Evolutionary conservation across 495 filamentous ascomycete species (phyloP), one percentile per base, ranked within the genome.

Genomic region (Lophiotrema nucula): DNA sequence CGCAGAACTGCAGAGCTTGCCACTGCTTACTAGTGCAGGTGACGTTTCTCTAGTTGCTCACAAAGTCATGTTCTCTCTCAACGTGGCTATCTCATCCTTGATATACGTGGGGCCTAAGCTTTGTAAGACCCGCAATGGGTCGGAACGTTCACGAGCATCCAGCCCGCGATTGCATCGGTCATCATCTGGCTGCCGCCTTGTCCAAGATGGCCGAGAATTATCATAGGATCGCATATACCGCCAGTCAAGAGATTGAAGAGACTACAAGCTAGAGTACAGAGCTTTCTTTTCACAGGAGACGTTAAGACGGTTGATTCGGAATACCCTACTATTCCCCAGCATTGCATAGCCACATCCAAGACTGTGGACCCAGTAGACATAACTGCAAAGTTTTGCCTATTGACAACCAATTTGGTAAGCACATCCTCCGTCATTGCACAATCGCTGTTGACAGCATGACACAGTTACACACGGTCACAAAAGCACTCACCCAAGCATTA

Each of bases 361-460:
- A 23, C 41, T n/a, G 39, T 56, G 16, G 53, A 47, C 18, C 53
- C 31, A n/a, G n/a, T n/a, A n/a, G n/a, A n/a, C n/a, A n/a, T n/a
- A n/a, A n/a, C n/a, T n/a, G n/a, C n/a, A n/a, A n/a, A n/a, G n/a
- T n/a, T n/a, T n/a, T n/a, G n/a, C n/a, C n/a, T n/a, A n/a, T n/a
- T n/a, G n/a, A n/a, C n/a, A n/a, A n/a, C n/a, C n/a, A n/a, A n/a
- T n/a, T n/a, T n/a, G n/a, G n/a, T n/a, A n/a, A n/a, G n/a, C n/a
- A n/a, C n/a, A n/a, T n/a, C n/a, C n/a, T n/a, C n/a, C n/a, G n/a
- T n/a, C n/a, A n/a, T n/a, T n/a, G n/a, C n/a, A n/a, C n/a, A n/a
- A n/a, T n/a, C n/a, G n/a, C n/a, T n/a, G n/a, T n/a, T n/a, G n/a
- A n/a, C n/a, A n/a, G n/a, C n/a, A n/a, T n/a, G n/a, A n/a, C n/a